A percentile compares a stretch with the other conserved stretches of the same genome.
These are phyloP conservation scores for Bruguiera gymnorhiza DNA, from an alignment of 345 rosid genomes.

Conservation along the genomic window DNA sequence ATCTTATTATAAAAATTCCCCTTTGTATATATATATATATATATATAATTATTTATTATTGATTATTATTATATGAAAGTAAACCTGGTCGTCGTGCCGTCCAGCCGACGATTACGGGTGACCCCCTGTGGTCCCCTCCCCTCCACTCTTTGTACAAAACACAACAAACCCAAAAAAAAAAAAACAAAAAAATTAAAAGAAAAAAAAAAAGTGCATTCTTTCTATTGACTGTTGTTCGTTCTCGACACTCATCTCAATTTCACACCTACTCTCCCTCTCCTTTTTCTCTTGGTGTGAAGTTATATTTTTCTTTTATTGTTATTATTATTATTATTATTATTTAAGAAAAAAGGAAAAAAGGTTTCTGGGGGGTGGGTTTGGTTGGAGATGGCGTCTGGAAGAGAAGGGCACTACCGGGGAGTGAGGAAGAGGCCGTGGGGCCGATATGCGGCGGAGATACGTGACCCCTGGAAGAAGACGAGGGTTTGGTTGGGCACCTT, in stretches of 20 bases:
- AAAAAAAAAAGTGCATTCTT: no score
- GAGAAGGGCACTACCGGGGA: constrained; percentile 85
- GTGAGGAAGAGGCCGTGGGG: constrained; percentile 99
- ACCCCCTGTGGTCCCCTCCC: constrained; percentile 39
- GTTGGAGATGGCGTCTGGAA: constrained; percentile 49
- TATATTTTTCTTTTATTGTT: not conserved
- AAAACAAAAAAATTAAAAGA: no score
- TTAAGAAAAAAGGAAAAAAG: not conserved
- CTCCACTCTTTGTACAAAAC: constrained; percentile 13
- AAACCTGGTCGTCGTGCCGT: constrained; percentile 31
- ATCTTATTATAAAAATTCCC: not conserved
- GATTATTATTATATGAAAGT: not conserved
- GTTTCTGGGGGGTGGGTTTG: not conserved
- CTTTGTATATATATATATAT: no score
- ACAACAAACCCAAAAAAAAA: not conserved
- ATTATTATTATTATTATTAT: not conserved
- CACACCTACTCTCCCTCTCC: not conserved
- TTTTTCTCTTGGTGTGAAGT: not conserved
- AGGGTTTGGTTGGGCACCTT: constrained; percentile 96
- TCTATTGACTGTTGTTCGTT: not conserved
- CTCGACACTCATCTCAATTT: no score
- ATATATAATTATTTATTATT: not conserved
- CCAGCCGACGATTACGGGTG: constrained; percentile 75
- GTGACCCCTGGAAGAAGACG: constrained; percentile 96
- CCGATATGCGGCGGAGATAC: constrained; percentile 91